Percentiles rank a stretch among this genome's conserved stretches.
These are phyloP conservation scores for Russula virescens DNA, from an alignment of 768 basidiomycete genomes.

Conservation along the genomic window DNA sequence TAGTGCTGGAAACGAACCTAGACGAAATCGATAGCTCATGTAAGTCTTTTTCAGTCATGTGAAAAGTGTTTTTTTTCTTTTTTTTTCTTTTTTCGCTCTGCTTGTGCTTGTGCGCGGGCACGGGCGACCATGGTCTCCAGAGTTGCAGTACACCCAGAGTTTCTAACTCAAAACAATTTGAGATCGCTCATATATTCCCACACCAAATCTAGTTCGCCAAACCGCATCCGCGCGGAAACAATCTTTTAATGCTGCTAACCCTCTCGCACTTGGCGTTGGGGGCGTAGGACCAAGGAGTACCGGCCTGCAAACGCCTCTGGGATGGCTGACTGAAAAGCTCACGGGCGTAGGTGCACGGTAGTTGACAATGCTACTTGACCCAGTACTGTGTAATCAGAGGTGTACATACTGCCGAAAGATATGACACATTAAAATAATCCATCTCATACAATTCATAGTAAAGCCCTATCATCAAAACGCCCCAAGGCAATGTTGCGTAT, in stretches of 20 bases:
- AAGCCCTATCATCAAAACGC: neutral
- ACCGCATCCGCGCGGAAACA: conserved; percentile 69
- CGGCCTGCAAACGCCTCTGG: conserved; percentile 63
- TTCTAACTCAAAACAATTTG: neutral
- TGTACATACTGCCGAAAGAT: neutral
- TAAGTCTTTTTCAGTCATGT: conserved; percentile 32
- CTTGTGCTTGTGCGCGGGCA: too few relatives aligned
- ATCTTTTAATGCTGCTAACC: conserved; percentile 77
- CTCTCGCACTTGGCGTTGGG: conserved; percentile 62
- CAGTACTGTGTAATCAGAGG: neutral
- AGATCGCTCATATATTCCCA: neutral
- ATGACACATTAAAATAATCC: neutral
- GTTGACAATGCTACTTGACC: neutral
- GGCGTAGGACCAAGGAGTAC: conserved; percentile 55
- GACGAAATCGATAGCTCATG: conserved; percentile 74
- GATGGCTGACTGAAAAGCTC: conserved; percentile 73
- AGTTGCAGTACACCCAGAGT: too few relatives aligned
- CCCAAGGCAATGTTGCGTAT: neutral
- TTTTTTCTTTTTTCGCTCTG: too few relatives aligned
- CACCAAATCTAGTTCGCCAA: conserved; percentile 48
- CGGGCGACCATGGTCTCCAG: too few relatives aligned
- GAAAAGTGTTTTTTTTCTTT: too few relatives aligned
- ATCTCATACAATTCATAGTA: neutral
- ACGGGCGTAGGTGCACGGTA: conserved; percentile 55
- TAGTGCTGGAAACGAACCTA: conserved; percentile 91